Evolutionary conservation across 768 basidiomycete genomes (phyloP), one percentile per base, ranked within the genome.

Genomic region (Pisolithus tinctorius): DNA sequence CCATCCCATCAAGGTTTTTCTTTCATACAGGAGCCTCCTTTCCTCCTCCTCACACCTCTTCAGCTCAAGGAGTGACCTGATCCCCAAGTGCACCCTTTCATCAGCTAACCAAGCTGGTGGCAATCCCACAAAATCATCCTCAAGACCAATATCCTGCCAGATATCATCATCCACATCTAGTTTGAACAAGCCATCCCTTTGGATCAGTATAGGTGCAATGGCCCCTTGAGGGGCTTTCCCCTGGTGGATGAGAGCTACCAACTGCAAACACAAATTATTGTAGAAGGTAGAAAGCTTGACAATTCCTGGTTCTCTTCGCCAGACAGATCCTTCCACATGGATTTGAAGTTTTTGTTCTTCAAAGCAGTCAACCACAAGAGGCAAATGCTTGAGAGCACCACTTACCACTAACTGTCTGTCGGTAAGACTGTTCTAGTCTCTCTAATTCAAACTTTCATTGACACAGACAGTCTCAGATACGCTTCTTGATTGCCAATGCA

Each of bases 91-190:
- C n/a, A n/a, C n/a, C n/a, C n/a, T n/a, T n/a, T n/a, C n/a, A n/a
- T n/a, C n/a, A n/a, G n/a, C n/a, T n/a, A n/a, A n/a, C 62, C 61
- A 62, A 7, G 17, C 45, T 30, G 63, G 61, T 2, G 49, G 51
- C 2, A 3, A 34, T 1, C 38, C 47, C 25, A 43, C 49, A 10
- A n/a, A 5, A 39, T 63, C 56, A 23, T 67, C 61, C 37, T 54
- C 58, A 17, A 71, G 55, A 1, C 67, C 67, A 41, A 60, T 17
- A 48, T 70, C 64, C 45, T 69, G 60, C 68, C 70, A 73, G 16
- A 71, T 69, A 16, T 57, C 54, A 53, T 69, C 67, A 59, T 71
- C 69, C 26, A 73, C 66, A 58, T 71, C 69, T 0, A 73, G 56
- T 1, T 51, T 48, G 40, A 63, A 73, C 3, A 73, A 42, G 1